A percentile compares a stretch with the other conserved stretches of the same genome.
Conservation (phyloP, 1,139 yeast genomes). For the Taiozyma onychis region DNA sequence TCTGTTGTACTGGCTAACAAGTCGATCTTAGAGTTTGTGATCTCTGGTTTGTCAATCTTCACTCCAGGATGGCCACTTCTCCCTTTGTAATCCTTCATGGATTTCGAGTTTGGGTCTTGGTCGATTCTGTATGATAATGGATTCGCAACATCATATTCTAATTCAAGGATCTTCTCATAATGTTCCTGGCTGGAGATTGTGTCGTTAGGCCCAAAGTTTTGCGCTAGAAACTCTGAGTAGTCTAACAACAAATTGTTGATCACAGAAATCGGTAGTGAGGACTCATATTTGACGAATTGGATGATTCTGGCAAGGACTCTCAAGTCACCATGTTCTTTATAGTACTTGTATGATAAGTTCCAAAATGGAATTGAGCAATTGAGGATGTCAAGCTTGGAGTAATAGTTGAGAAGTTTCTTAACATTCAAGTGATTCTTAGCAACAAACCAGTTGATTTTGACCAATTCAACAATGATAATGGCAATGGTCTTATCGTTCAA, state of each 20-base stretch:
- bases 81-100: conserved; percentile 31
- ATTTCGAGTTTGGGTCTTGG: conserved; percentile 14
- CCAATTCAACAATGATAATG: conserved; percentile 33
- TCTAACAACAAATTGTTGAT: conserved; percentile 38
- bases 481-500: conserved; percentile 31
- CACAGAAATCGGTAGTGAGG: conserved; percentile 41
- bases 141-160: conserved; percentile 24
- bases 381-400: conserved; percentile 34
- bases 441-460: conserved; percentile 32
- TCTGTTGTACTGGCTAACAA: conserved; percentile 19
- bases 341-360: conserved; percentile 50
- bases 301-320: conserved; percentile 28
- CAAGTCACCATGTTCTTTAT: conserved; percentile 37
- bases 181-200: conserved; percentile 22
- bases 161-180: conserved; percentile 22
- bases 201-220: conserved; percentile 21
- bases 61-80: conserved; percentile 64
- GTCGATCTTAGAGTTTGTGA: conserved; percentile 40
- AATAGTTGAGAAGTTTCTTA: conserved; percentile 39
- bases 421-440: conserved; percentile 30
- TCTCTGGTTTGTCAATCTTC: conserved; percentile 47
- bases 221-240: conserved; percentile 29
- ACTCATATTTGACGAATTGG: conserved; percentile 35
- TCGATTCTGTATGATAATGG: conserved; percentile 19
- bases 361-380: conserved; percentile 45